Percentiles rank a stretch among this genome's conserved stretches.
phyloP scores from a whole-genome alignment of 306 rosid species.

The Fragaria nilgerrensis region DNA sequence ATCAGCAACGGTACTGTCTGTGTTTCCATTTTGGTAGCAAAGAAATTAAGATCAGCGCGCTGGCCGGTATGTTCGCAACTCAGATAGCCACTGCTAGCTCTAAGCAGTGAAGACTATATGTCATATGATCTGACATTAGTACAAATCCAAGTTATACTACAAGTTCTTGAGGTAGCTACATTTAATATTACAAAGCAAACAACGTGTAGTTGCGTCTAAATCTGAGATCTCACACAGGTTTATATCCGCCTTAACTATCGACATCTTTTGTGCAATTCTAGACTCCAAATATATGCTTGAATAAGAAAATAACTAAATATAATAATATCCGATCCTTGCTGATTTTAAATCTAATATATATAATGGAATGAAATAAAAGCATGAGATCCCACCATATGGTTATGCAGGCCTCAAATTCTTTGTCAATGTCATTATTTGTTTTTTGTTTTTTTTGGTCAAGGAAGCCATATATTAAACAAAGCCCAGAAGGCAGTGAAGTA shows the following conservation, averaged over 20 bases:
- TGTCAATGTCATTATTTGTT: background rate
- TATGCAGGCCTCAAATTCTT: background rate
- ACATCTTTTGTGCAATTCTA: no score
- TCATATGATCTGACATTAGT: background rate
- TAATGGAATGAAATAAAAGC: background rate
- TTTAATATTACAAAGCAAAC: no score
- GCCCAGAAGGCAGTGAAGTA: no score
- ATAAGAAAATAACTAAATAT: no score
- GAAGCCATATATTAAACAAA: no score
- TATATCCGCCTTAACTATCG: background rate
- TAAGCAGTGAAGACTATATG: background rate
- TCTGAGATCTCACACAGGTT: background rate
- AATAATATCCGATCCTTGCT: background rate
- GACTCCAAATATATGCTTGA: background rate
- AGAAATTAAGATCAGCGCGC: background rate
- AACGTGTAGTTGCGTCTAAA: background rate
- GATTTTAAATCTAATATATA: background rate
- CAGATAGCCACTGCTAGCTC: background rate
- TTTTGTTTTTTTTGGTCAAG: no score
- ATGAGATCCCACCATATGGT: background rate
- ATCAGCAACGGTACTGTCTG: constrained; percentile 3
- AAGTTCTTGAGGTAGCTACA: background rate
- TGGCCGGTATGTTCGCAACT: background rate
- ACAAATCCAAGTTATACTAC: background rate
- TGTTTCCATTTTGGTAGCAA: constrained; percentile 7